Evolutionary conservation across 192 early-diverging fungal species (phyloP).

Genomic region (Podila epigama): DNA sequence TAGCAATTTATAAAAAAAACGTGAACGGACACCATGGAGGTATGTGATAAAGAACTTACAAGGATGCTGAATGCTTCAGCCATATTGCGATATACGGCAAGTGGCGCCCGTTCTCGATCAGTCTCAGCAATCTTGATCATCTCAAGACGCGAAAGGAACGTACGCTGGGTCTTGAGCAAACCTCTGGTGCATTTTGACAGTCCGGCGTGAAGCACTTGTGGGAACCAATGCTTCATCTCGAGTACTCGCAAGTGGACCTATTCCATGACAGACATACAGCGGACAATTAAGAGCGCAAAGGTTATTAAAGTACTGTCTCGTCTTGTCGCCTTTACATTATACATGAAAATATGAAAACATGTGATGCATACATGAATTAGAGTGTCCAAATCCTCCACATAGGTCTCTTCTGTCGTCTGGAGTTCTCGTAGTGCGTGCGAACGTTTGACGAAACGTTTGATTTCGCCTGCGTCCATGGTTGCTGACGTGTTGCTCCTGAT

Average conservation of each 20-base stretch:
- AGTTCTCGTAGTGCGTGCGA: conserved; percentile 55
- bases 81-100: conserved; percentile 10
- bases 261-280: no score
- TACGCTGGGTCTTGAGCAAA: conserved; percentile 10
- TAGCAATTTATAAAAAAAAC: no score
- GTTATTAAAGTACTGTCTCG: no score
- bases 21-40: no score
- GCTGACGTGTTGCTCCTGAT: conserved; percentile 3
- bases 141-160: conserved; percentile 2
- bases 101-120: conserved; percentile 1
- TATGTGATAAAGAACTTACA: no score
- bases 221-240: conserved; percentile 31
- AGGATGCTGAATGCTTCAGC: conserved; percentile 5
- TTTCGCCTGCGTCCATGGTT: conserved; percentile 23
- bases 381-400: conserved; percentile 58
- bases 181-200: conserved; percentile 11
- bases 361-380: conserved; percentile 45
- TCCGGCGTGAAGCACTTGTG: background rate
- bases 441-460: conserved; percentile 40
- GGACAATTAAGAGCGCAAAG: background rate
- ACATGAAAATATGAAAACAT: background rate
- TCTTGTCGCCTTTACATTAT: background rate
- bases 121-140: background rate
- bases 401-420: conserved; percentile 54
- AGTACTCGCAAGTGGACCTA: conserved; percentile 24